phyloP scores from a whole-genome alignment of 176 grass and related monocot species.

The Chrysopogon serrulatus region DNA sequence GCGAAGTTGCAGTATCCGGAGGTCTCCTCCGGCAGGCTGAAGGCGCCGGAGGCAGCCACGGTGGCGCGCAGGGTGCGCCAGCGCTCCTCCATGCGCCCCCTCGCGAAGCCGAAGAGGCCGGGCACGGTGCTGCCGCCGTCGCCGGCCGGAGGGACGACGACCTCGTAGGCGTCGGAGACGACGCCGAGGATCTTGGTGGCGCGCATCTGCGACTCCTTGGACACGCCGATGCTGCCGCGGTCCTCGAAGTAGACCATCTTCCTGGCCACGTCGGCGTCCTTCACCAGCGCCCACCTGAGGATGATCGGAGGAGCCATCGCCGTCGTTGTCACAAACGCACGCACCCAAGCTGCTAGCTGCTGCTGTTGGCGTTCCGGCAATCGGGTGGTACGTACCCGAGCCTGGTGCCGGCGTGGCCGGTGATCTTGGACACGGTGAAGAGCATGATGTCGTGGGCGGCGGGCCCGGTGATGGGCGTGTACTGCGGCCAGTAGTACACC shows the following conservation, averaged over 20 bases:
- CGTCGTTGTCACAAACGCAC: neutral
- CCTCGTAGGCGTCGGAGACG: constrained; percentile 69
- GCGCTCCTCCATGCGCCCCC: constrained; percentile 38
- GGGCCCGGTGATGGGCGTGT: constrained; percentile 53
- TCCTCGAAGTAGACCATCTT: constrained; percentile 80
- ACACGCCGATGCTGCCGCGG: constrained; percentile 77
- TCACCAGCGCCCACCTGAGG: constrained; percentile 84
- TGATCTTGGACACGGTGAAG: constrained; percentile 85
- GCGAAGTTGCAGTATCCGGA: constrained; percentile 48
- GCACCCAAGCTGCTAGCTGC: neutral
- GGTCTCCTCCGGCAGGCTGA: constrained; percentile 46
- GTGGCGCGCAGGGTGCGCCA: constrained; percentile 48
- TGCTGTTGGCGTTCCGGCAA: neutral
- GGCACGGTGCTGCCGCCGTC: neutral
- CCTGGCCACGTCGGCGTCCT: constrained; percentile 54
- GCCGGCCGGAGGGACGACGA: neutral
- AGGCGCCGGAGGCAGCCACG: constrained; percentile 34
- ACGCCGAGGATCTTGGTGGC: constrained; percentile 66
- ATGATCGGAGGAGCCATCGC: neutral
- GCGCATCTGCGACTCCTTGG: constrained; percentile 76
- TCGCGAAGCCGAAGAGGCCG: constrained; percentile 49
- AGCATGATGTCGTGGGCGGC: constrained; percentile 83
- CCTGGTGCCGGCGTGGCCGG: constrained; percentile 79
- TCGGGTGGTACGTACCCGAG: constrained; percentile 38
- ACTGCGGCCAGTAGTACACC: constrained; percentile 94